Base-by-base conservation (phyloP, 2,329 filamentous ascomycete genomes). In the Claviceps fusiformis region DNA sequence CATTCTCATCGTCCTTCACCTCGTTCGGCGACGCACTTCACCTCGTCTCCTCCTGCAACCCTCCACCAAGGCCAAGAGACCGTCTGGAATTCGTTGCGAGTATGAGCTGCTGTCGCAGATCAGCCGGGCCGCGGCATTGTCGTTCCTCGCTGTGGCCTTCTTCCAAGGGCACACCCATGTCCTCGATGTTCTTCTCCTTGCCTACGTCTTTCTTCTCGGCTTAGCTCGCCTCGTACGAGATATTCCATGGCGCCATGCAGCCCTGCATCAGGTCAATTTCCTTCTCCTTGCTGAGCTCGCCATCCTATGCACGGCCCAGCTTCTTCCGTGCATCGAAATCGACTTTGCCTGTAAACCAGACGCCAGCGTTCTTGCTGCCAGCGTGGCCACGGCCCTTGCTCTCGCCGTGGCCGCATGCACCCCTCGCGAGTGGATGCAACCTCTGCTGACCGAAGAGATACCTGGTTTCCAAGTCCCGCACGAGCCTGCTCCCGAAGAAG, bases 391-490 rank as follows among this genome's bases (percentile, higher is more conserved):
- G 35, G 63, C 64, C 5, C 65, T 66, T 33, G 68, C 71, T 31
- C 64, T 71, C 39, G 50, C 69, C 48, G 56, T 76, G 41, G 74
- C 77, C 54, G 57, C 73, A 39, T 58, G 65, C 48, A 78, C 77
- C 1, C 77, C 75, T 0, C 70, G 75, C 56, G 73, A 76, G 63
- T 79, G 77, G 77, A 59, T 71, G 3, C 75, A 75, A 17, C 72
- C 75, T 4, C 67, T 67, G 5, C 57, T 72, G 45, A 65, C 70
- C 37, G 63, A 70, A 51, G 67, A 70, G 33, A 62, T 74, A 31
- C 67, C 71, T 37, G 68, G 70, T 17, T 69, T 68, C 53, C 63
- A 68, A 24, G 61, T 66, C 13, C 64, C 65, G n/a, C 59, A 62
- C 24, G 68, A 71, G 52, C 75, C 77, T 6, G 70, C 75, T 2